Evolutionary conservation across 2,329 filamentous ascomycete species (phyloP).

Genomic region (Verticillium albo-atrum): DNA sequence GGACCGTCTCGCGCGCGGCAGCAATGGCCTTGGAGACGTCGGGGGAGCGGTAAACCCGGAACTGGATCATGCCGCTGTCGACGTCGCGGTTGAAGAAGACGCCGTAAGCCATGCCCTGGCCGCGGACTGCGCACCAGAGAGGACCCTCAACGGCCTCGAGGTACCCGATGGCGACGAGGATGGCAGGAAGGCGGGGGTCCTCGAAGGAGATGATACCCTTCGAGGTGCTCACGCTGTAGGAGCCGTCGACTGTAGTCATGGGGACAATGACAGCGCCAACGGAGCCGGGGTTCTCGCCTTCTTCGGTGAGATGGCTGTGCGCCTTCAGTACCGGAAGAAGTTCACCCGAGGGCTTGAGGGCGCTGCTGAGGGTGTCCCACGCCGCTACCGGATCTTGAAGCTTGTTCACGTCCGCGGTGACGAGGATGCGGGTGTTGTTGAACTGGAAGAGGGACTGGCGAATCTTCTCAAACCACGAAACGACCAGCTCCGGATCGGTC

Average conservation of each 20-base stretch:
- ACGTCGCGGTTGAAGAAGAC: constrained; percentile 73
- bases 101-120: constrained; percentile 90
- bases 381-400: constrained; percentile 71
- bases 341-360: constrained; percentile 35
- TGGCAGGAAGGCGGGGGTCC: constrained; percentile 73
- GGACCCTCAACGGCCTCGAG: constrained; percentile 92
- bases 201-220: constrained; percentile 70
- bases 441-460: constrained; percentile 74
- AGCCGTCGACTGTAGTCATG: constrained; percentile 89
- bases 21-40: constrained; percentile 83
- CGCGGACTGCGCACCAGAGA: constrained; percentile 88
- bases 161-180: constrained; percentile 86
- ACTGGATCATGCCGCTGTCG: constrained; percentile 76
- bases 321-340: constrained; percentile 69
- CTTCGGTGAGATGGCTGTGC: constrained; percentile 65
- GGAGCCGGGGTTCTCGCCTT: constrained; percentile 71
- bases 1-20: constrained; percentile 70
- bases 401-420: constrained; percentile 74
- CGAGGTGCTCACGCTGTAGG: constrained; percentile 74
- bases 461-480: constrained; percentile 73
- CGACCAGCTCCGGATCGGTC: constrained; percentile 68
- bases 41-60: constrained; percentile 85
- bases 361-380: constrained; percentile 63
- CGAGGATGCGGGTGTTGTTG: constrained; percentile 79
- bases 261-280: constrained; percentile 75